phyloP scores from a whole-genome alignment of 2,329 filamentous ascomycete species.

The Paraphoma chrysanthemicola region DNA sequence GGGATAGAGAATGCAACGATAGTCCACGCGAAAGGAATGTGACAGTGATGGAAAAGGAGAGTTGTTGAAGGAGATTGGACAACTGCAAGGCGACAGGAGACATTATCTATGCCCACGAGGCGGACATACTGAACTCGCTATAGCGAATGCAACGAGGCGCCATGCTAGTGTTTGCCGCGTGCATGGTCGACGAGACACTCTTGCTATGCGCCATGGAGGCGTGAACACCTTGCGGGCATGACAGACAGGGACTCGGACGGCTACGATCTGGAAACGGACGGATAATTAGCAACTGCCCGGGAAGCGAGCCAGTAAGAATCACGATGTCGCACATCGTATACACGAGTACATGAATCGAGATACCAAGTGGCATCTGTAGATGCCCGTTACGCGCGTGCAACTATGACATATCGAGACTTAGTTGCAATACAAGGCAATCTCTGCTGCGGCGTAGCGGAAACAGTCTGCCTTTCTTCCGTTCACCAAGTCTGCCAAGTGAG shows the following conservation, averaged over 20 bases:
- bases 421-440: conserved; percentile 14
- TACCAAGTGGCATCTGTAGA: conserved; percentile 11
- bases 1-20: conserved; percentile 33
- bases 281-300: conserved; percentile 24
- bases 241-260: conserved; percentile 22
- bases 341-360: conserved; percentile 11
- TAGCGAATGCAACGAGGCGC: conserved; percentile 1
- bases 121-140: not conserved
- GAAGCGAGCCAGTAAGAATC: conserved; percentile 30
- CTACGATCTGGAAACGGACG: conserved; percentile 30
- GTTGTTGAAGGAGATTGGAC: conserved; percentile 13
- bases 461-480: not conserved
- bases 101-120: conserved; percentile 23
- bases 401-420: conserved; percentile 13
- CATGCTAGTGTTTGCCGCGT: conserved; percentile 12
- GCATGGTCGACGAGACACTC: conserved; percentile 30
- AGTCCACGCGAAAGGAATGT: conserved; percentile 29
- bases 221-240: conserved; percentile 19
- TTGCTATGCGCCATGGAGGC: conserved; percentile 19
- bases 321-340: conserved; percentile 10
- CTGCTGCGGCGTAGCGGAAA: conserved; percentile 3
- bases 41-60: conserved; percentile 25
- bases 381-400: conserved; percentile 3
- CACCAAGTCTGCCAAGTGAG: not conserved
- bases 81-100: conserved; percentile 9